A percentile compares a stretch with the other conserved stretches of the same genome.
phyloP scores from a whole-genome alignment of 1,284 basidiomycete species.

The Calocybe gambosa region DNA sequence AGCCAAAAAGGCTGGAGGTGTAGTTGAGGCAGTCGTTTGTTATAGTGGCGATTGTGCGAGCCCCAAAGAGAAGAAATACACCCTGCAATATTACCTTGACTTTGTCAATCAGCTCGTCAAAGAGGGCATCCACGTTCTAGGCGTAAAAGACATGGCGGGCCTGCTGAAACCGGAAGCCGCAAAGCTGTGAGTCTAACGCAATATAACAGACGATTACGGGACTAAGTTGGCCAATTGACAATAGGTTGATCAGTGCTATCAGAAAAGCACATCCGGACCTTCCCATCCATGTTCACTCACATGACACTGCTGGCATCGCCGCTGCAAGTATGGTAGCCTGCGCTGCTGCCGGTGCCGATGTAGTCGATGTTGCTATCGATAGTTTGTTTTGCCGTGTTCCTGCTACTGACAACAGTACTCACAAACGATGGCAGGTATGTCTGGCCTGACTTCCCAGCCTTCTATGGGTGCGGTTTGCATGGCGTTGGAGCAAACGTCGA shows the following conservation, averaged over 20 bases:
- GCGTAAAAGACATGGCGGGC: slow-evolving; percentile 99
- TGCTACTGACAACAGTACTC: neutral
- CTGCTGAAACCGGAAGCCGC: slow-evolving; percentile 94
- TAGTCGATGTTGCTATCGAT: slow-evolving; percentile 98
- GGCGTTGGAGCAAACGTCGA: slow-evolving; percentile 90
- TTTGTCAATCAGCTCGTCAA: slow-evolving; percentile 91
- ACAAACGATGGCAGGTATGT: slow-evolving; percentile 66
- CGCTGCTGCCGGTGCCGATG: slow-evolving; percentile 94
- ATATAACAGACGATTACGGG: slow-evolving; percentile 1
- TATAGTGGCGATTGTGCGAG: slow-evolving; percentile 98
- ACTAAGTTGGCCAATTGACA: slow-evolving; percentile 6
- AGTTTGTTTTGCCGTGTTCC: slow-evolving; percentile 45
- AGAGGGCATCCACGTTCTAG: slow-evolving; percentile 96
- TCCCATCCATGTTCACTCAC: slow-evolving; percentile 99
- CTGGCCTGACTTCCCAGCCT: slow-evolving; percentile 96
- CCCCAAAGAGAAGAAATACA: slow-evolving; percentile 97
- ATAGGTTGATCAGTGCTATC: slow-evolving; percentile 86
- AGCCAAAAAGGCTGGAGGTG: slow-evolving; percentile 99
- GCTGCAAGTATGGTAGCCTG: slow-evolving; percentile 94
- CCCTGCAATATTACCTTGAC: slow-evolving; percentile 95
- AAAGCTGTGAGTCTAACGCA: slow-evolving; percentile 58
- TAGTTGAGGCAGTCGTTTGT: slow-evolving; percentile 96
- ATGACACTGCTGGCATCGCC: slow-evolving; percentile 99
- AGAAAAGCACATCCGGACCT: slow-evolving; percentile 95
- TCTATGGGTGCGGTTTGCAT: slow-evolving; percentile 96